Percentiles rank a stretch among this genome's conserved stretches.
Evolutionary conservation across 2,329 filamentous ascomycete species (phyloP).

Genomic region (Sarocladiaceae sp.): DNA sequence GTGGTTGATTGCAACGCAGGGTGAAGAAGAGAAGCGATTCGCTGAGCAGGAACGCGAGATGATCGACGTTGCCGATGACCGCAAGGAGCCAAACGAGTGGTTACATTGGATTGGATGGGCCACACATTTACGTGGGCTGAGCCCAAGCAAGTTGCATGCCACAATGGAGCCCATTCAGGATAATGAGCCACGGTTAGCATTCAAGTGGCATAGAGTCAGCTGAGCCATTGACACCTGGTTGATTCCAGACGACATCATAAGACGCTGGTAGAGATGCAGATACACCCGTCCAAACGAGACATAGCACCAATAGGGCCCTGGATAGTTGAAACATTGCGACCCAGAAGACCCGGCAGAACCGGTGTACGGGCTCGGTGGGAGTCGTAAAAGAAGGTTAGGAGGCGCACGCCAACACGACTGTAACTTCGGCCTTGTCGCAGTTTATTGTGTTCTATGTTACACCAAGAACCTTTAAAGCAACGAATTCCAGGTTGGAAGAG

Average conservation of each 20-base stretch:
- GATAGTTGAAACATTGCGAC: not conserved
- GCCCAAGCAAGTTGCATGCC: not conserved
- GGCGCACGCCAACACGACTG: too few relatives aligned
- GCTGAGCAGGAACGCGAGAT: not conserved
- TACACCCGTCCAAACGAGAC: not conserved
- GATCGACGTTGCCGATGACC: not conserved
- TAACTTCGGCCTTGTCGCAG: too few relatives aligned
- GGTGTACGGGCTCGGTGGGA: too few relatives aligned
- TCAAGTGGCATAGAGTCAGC: not conserved
- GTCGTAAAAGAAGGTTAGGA: too few relatives aligned
- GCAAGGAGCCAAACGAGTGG: not conserved
- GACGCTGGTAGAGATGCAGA: not conserved
- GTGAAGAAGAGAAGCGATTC: not conserved
- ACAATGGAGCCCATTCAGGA: not conserved
- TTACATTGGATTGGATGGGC: not conserved
- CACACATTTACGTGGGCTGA: not conserved
- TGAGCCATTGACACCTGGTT: conserved; percentile 4
- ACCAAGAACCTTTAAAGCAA: too few relatives aligned
- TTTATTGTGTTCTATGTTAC: too few relatives aligned
- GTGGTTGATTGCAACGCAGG: not conserved
- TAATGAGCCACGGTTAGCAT: not conserved
- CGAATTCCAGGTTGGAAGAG: too few relatives aligned
- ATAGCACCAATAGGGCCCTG: not conserved
- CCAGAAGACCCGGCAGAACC: too few relatives aligned
- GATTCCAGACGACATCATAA: conserved; percentile 10